A percentile compares a stretch with the other conserved stretches of the same genome.
phyloP scores from a whole-genome alignment of 495 filamentous ascomycete genomes.

The Jackrogersella multiformis region DNA sequence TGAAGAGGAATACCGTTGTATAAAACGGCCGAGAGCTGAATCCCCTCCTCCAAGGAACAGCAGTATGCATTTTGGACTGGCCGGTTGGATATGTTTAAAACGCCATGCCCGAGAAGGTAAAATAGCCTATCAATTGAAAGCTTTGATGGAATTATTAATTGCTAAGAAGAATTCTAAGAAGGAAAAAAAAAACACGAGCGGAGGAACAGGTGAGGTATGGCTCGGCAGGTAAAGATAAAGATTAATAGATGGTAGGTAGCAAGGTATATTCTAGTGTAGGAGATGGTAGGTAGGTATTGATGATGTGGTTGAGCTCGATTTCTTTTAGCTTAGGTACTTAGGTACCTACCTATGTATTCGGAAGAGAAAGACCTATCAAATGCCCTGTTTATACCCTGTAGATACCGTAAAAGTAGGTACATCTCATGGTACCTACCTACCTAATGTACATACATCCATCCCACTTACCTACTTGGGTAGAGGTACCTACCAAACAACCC shows the following conservation, averaged over 20 bases:
- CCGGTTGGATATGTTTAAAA: not conserved
- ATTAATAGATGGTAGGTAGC: no score
- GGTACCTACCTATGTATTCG: no score
- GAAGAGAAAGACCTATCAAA: not conserved
- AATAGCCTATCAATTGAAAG: not conserved
- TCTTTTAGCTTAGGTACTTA: no score
- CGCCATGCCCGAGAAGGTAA: constrained; percentile 16
- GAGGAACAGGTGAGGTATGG: no score
- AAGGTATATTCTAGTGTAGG: no score
- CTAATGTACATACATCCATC: no score
- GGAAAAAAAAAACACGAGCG: no score
- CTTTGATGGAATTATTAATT: not conserved
- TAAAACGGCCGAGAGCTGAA: constrained; percentile 53
- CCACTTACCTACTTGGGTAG: not conserved
- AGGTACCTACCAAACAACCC: no score
- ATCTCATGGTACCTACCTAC: no score
- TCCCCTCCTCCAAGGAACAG: constrained; percentile 17
- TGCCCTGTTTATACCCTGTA: not conserved
- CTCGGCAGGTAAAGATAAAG: no score
- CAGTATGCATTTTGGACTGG: constrained; percentile 19
- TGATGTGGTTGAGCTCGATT: constrained; percentile 8
- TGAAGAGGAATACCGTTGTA: constrained; percentile 48
- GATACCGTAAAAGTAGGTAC: constrained; percentile 15
- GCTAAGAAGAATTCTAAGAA: not conserved
- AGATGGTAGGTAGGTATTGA: constrained; percentile 1